Evolutionary conservation across 805 yeast species (phyloP).

Genomic region (Candida jianshihensis): DNA sequence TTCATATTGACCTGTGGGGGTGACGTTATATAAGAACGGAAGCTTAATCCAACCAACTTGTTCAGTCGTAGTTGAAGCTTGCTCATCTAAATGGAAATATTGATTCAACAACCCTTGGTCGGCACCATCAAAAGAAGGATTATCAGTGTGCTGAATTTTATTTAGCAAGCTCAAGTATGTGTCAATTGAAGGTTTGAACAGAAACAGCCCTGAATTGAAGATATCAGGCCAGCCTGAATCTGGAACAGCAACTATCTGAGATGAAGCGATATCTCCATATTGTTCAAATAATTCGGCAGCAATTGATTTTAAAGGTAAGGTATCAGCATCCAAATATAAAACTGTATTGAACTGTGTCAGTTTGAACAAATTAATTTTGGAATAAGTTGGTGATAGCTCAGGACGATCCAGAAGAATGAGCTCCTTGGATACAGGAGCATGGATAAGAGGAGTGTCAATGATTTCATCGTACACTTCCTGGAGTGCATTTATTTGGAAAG

Average conservation of each 20-base stretch:
- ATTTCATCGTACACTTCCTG: slow-evolving; percentile 20
- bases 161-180: slow-evolving; percentile 35
- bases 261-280: slow-evolving; percentile 12
- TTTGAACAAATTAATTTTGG: slow-evolving; percentile 45
- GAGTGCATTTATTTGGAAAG: slow-evolving; percentile 8
- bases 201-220: slow-evolving; percentile 71
- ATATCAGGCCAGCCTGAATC: slow-evolving; percentile 88
- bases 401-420: slow-evolving; percentile 37
- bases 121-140: slow-evolving; percentile 72
- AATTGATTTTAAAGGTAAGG: slow-evolving; percentile 37
- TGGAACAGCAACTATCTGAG: slow-evolving; percentile 42
- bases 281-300: slow-evolving; percentile 9
- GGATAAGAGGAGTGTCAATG: slow-evolving; percentile 20
- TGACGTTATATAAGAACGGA: slow-evolving; percentile 82
- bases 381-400: slow-evolving; percentile 43
- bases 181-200: slow-evolving; percentile 42
- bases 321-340: slow-evolving; percentile 60
- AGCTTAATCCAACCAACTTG: slow-evolving; percentile 52
- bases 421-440: slow-evolving; percentile 19
- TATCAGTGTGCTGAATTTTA: slow-evolving; percentile 18
- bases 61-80: neutral
- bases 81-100: slow-evolving; percentile 34
- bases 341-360: slow-evolving; percentile 37
- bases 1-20: slow-evolving; percentile 62
- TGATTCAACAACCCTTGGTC: slow-evolving; percentile 84